Conservation (phyloP, 805 yeast species). For the Danielia oregonensis region DNA sequence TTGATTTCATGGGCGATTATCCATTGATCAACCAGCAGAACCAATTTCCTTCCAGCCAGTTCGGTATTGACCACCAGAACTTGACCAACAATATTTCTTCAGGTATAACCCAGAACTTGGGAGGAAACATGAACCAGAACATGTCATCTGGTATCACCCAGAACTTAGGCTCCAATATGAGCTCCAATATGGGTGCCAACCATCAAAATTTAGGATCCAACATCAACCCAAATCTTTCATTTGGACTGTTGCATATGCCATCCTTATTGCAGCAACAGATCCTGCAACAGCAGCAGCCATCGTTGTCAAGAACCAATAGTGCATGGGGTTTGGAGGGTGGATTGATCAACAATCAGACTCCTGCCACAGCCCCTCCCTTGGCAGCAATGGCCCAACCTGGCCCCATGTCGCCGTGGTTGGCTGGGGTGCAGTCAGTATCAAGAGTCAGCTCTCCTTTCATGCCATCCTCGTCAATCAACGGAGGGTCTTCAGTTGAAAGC, state of each 20-base stretch:
- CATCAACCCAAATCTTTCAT: slow-evolving; percentile 10
- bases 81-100: neutral
- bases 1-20: slow-evolving; percentile 17
- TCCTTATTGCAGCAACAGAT: slow-evolving; percentile 34
- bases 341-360: slow-evolving; percentile 16
- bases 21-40: slow-evolving; percentile 19
- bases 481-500: neutral
- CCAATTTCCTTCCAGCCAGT: slow-evolving; percentile 16
- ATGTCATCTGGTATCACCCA: neutral
- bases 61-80: slow-evolving; percentile 20
- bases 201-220: too few species aligned
- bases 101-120: neutral
- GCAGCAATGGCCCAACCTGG: slow-evolving; percentile 29
- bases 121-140: neutral
- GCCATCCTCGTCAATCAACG: slow-evolving; percentile 15
- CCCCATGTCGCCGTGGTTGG: slow-evolving; percentile 41
- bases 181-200: too few species aligned
- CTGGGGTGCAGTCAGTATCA: slow-evolving; percentile 30
- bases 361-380: slow-evolving; percentile 21
- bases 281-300: slow-evolving; percentile 23
- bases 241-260: slow-evolving; percentile 25
- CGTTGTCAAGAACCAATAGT: slow-evolving; percentile 30
- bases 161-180: neutral
- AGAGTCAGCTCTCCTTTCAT: slow-evolving; percentile 41
- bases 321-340: slow-evolving; percentile 38